phyloP scores from a whole-genome alignment of 2,329 filamentous ascomycete genomes.

The Aureobasidium zeae region DNA sequence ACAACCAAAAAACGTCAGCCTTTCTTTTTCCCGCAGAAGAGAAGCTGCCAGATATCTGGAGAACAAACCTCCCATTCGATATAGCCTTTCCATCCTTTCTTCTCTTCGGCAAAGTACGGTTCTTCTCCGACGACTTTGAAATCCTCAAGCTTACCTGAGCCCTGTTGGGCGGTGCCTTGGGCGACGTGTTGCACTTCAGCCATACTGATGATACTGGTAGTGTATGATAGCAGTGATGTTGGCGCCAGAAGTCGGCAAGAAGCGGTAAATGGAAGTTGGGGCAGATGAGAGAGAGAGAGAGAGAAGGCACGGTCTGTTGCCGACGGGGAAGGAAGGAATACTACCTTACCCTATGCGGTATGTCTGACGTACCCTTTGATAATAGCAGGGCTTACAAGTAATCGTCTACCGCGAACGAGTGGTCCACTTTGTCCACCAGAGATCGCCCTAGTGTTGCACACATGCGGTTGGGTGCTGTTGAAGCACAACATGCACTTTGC shows the following conservation, averaged over 20 bases:
- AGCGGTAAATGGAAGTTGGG: background rate
- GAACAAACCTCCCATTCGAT: constrained; percentile 52
- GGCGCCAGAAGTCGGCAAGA: background rate
- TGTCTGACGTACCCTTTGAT: constrained; percentile 1
- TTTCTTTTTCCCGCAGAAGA: no score
- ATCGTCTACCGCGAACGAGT: background rate
- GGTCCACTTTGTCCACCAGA: background rate
- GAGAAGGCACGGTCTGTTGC: background rate
- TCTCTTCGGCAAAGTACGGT: constrained; percentile 35
- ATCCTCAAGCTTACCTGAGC: background rate
- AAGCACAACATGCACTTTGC: no score
- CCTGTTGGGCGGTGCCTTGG: constrained; percentile 1
- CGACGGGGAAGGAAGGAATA: background rate
- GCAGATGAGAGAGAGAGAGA: no score
- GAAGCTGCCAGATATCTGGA: no score
- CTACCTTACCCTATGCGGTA: background rate
- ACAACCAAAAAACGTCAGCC: no score
- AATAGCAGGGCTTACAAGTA: background rate
- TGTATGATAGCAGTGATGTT: no score
- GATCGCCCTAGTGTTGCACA: constrained; percentile 2
- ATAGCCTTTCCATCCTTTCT: constrained; percentile 43
- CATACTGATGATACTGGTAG: background rate
- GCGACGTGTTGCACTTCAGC: no score
- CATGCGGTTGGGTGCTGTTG: no score
- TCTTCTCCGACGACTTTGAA: constrained; percentile 11